A percentile compares a stretch with the other conserved stretches of the same genome.
Conservation (phyloP, 1,284 basidiomycete genomes). For the Puccinia polysora region DNA sequence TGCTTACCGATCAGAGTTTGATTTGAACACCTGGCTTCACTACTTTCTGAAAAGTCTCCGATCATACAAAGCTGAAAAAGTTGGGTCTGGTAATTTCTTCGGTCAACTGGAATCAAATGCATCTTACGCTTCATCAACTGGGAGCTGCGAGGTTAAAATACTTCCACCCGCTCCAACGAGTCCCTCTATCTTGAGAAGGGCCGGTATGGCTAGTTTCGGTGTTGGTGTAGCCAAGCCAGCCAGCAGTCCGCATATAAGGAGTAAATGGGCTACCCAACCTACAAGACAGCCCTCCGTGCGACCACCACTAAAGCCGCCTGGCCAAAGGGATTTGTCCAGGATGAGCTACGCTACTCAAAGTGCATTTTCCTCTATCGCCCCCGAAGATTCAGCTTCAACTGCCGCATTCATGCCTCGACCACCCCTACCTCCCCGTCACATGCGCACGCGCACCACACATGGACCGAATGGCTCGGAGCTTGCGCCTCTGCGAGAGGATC, state of each 20-base stretch:
- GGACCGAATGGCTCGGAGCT: slow-evolving; percentile 37
- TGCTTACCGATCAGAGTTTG: too few relatives aligned
- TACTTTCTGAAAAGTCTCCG: not conserved
- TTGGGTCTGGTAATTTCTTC: slow-evolving; percentile 20
- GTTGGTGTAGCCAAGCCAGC: not conserved
- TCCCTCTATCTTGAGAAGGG: slow-evolving; percentile 3
- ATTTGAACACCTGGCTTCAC: too few relatives aligned
- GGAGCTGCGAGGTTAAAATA: not conserved
- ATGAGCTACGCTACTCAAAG: slow-evolving; percentile 19
- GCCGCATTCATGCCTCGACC: slow-evolving; percentile 39
- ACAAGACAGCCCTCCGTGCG: too few relatives aligned
- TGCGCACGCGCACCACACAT: slow-evolving; percentile 26
- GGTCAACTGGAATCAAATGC: slow-evolving; percentile 11
- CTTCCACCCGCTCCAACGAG: not conserved
- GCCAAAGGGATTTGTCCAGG: slow-evolving; percentile 1
- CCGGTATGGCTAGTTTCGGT: slow-evolving; percentile 13
- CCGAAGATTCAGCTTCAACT: slow-evolving; percentile 40
- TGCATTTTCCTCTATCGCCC: slow-evolving; percentile 26
- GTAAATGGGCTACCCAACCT: too few relatives aligned
- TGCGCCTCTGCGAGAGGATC: slow-evolving; percentile 34
- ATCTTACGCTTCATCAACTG: slow-evolving; percentile 2
- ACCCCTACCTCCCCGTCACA: slow-evolving; percentile 21
- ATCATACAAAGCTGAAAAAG: not conserved
- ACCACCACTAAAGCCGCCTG: not conserved
- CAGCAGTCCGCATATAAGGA: too few relatives aligned